These are phyloP conservation scores for Blastocystis hominis DNA, from an alignment of 352 stramenopile species.

Conservation along the genomic window DNA sequence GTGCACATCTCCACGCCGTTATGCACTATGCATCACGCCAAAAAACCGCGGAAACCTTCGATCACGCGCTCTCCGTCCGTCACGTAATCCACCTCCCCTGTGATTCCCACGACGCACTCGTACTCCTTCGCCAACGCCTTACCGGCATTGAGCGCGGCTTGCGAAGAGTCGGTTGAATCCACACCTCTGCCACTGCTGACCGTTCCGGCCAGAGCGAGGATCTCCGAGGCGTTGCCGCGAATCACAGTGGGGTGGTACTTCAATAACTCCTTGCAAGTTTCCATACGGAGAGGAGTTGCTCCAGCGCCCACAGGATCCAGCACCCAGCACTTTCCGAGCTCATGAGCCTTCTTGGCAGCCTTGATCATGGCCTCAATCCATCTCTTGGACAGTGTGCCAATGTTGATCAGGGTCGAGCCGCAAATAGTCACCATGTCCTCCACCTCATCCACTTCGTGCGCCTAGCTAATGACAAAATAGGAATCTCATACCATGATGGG, in stretches of 20 bases:
- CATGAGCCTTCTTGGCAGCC: slow-evolving; percentile 51
- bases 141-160: background rate
- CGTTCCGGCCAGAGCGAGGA: slow-evolving; percentile 39
- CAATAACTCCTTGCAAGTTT: slow-evolving; percentile 42
- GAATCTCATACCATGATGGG: slow-evolving; percentile 16
- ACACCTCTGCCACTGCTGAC: background rate
- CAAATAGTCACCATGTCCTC: slow-evolving; percentile 57
- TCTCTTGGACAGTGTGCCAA: slow-evolving; percentile 28
- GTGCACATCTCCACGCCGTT: slow-evolving; percentile 56
- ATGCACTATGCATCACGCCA: slow-evolving; percentile 2
- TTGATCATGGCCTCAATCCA: slow-evolving; percentile 57
- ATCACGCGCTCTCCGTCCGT: slow-evolving; percentile 57
- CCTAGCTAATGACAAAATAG: background rate
- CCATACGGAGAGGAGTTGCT: slow-evolving; percentile 30
- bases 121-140: slow-evolving; percentile 42
- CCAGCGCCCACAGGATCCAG: slow-evolving; percentile 52
- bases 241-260: slow-evolving; percentile 53
- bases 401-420: slow-evolving; percentile 43
- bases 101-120: slow-evolving; percentile 44
- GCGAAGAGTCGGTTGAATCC: slow-evolving; percentile 50
- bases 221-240: slow-evolving; percentile 56
- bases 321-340: slow-evolving; percentile 51
- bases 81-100: slow-evolving; percentile 40
- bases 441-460: slow-evolving; percentile 51
- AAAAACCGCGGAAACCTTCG: background rate